Percentiles rank a stretch among this genome's conserved stretches.
Conservation (phyloP, 495 filamentous ascomycete genomes). For the Trichoderma reesei region DNA sequence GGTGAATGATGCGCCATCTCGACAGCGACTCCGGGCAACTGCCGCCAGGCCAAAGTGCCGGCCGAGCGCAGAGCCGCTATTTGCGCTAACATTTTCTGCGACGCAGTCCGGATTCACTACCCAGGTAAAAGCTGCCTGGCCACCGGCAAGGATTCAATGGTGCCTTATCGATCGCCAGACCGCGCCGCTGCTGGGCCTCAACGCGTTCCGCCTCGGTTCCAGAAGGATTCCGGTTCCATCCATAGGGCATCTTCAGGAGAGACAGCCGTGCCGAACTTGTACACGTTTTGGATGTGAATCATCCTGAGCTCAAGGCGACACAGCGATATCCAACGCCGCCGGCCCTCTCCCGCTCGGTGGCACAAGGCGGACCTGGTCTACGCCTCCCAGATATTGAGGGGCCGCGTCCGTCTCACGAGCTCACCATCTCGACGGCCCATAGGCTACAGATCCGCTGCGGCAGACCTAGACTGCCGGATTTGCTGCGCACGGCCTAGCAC, state of each 20-base stretch:
- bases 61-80: not conserved
- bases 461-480: not conserved
- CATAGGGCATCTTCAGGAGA: not conserved
- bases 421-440: not conserved
- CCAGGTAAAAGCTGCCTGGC: too few species aligned
- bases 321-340: not conserved
- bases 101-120: too few species aligned
- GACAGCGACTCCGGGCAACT: not conserved
- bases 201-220: slow-evolving; percentile 5
- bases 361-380: not conserved
- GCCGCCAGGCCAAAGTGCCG: not conserved
- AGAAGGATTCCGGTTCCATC: not conserved
- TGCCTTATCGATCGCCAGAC: slow-evolving; percentile 1
- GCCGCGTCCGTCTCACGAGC: not conserved
- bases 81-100: not conserved
- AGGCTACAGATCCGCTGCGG: not conserved
- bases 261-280: not conserved
- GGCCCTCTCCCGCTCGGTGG: not conserved
- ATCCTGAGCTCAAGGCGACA: not conserved
- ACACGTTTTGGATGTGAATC: not conserved
- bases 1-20: too few species aligned
- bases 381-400: not conserved
- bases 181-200: not conserved
- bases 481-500: not conserved
- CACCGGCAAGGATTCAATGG: not conserved